A percentile compares a stretch with the other conserved stretches of the same genome.
Conservation (phyloP, 2,329 filamentous ascomycete genomes). For the Neurospora crassa region DNA sequence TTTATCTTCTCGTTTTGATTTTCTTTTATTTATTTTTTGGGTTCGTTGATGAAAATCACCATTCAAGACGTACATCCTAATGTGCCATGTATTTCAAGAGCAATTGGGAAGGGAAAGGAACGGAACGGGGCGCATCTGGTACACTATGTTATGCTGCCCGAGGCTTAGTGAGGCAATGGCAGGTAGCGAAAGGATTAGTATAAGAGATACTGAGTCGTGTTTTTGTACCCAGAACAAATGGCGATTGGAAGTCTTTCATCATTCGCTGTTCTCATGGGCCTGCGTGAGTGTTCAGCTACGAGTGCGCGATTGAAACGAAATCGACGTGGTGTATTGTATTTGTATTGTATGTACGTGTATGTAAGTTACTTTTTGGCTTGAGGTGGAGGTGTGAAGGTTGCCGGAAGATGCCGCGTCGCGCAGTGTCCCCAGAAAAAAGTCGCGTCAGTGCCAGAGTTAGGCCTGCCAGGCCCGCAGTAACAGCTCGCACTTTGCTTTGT, state of each 20-base stretch:
- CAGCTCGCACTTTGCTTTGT: neutral
- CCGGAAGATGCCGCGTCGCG: conserved; percentile 3
- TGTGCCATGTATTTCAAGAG: conserved; percentile 1
- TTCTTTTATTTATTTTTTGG: neutral
- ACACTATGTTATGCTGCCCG: neutral
- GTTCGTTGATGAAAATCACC: neutral
- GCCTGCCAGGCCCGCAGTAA: neutral
- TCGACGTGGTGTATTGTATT: neutral
- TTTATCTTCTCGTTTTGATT: neutral
- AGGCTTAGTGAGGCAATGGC: neutral
- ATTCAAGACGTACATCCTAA: neutral
- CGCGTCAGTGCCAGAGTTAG: conserved; percentile 2
- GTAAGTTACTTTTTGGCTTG: neutral
- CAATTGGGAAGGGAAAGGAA: neutral
- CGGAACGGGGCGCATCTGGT: neutral
- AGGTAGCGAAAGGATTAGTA: neutral
- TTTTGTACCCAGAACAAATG: neutral
- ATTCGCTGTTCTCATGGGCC: neutral
- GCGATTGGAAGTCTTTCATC: neutral
- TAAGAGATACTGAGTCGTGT: neutral
- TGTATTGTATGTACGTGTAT: neutral
- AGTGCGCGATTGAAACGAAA: neutral
- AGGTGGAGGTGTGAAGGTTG: neutral
- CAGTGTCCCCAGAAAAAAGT: conserved; percentile 2
- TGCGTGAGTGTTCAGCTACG: neutral